Evolutionary conservation across 352 stramenopile species (phyloP).

Genomic region (Globisporangium parvum): DNA sequence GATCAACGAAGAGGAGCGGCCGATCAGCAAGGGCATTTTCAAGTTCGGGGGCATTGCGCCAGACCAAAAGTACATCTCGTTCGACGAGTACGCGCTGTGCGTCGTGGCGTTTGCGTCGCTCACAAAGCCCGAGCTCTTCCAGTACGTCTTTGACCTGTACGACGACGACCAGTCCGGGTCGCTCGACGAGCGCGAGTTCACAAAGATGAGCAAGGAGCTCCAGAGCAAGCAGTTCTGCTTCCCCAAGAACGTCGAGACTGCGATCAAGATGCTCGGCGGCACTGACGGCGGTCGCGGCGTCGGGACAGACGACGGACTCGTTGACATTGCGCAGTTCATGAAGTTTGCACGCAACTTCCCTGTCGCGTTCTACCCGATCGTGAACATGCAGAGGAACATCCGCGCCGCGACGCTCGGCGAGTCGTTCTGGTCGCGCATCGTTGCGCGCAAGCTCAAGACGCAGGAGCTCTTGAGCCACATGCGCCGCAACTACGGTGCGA

Average conservation of each 20-base stretch:
- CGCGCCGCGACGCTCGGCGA: conserved; percentile 33
- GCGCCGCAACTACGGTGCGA: conserved; percentile 37
- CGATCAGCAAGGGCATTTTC: conserved; percentile 51
- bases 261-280: conserved; percentile 46
- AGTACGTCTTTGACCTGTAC: conserved; percentile 70
- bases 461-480: conserved; percentile 54
- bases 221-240: conserved; percentile 66
- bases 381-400: conserved; percentile 57
- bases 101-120: conserved; percentile 51
- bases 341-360: conserved; percentile 43
- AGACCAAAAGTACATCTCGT: conserved; percentile 53
- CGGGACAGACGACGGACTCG: conserved; percentile 29
- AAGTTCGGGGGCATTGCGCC: conserved; percentile 27
- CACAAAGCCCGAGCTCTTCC: conserved; percentile 60
- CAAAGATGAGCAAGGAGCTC: conserved; percentile 55
- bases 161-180: conserved; percentile 48
- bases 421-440: conserved; percentile 32
- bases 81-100: conserved; percentile 58
- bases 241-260: conserved; percentile 49
- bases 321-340: conserved; percentile 46
- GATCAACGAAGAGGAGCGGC: conserved; percentile 48
- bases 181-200: conserved; percentile 57
- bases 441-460: conserved; percentile 43
- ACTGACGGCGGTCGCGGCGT: conserved; percentile 16
- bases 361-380: conserved; percentile 46